phyloP scores from a whole-genome alignment of 1,284 basidiomycete genomes.

The Ustilago cynodontis region DNA sequence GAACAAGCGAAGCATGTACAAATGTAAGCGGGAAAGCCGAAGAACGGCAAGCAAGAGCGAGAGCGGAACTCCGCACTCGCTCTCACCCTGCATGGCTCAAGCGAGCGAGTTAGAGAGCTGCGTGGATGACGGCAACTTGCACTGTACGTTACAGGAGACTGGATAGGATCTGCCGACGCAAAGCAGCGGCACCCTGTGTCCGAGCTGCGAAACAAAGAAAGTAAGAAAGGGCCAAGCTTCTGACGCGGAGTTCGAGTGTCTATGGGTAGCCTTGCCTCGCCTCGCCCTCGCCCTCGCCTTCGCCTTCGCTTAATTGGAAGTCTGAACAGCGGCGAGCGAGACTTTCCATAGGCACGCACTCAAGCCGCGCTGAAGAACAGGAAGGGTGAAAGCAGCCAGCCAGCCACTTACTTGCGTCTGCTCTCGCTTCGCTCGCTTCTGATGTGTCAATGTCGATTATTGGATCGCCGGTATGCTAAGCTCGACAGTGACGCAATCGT shows the following conservation, averaged over 20 bases:
- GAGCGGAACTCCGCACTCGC: too few species aligned
- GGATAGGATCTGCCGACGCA: slow-evolving; percentile 1
- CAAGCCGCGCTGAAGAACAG: background rate
- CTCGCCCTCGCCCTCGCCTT: too few species aligned
- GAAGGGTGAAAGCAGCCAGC: background rate
- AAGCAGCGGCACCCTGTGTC: background rate
- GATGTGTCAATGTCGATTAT: background rate
- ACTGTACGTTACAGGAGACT: too few species aligned
- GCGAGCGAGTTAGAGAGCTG: too few species aligned
- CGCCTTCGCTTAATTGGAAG: too few species aligned
- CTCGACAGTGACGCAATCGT: too few species aligned
- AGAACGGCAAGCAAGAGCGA: background rate
- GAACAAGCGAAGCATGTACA: too few species aligned
- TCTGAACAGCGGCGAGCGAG: too few species aligned
- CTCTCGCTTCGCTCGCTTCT: background rate
- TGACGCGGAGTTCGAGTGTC: background rate
- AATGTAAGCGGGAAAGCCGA: background rate
- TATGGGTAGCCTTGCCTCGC: slow-evolving; percentile 4
- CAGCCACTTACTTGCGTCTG: background rate
- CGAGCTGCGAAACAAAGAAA: background rate
- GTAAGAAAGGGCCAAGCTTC: too few species aligned
- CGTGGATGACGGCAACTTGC: too few species aligned
- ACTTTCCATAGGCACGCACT: too few species aligned
- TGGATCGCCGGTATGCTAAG: slow-evolving; percentile 1
- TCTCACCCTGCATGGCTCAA: too few species aligned